A percentile compares a stretch with the other conserved stretches of the same genome.
These are phyloP conservation scores for Didymosphaeria variabile DNA, from an alignment of 2,329 filamentous ascomycete genomes.

Conservation along the genomic window DNA sequence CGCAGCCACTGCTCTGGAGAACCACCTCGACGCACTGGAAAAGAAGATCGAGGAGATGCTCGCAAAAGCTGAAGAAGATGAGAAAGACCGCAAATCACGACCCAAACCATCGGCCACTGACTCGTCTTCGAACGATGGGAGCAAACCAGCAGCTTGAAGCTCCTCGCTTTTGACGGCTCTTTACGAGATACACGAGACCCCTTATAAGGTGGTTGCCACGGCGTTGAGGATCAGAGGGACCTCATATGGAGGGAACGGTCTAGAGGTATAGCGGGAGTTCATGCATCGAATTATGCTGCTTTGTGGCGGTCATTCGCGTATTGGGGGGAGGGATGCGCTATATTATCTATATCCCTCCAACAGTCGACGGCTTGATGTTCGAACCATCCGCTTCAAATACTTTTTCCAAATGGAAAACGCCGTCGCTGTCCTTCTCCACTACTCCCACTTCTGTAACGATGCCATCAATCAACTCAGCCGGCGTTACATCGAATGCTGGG, in stretches of 20 bases:
- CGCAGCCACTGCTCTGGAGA: constrained; percentile 64
- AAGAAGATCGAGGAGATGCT: constrained; percentile 64
- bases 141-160: constrained; percentile 26
- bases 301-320: neutral
- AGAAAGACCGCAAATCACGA: constrained; percentile 38
- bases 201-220: neutral
- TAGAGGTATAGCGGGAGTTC: neutral
- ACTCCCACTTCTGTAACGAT: constrained; percentile 93
- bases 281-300: neutral
- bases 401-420: constrained; percentile 69
- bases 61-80: constrained; percentile 57
- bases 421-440: constrained; percentile 77
- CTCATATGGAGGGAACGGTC: neutral
- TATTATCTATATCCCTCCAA: constrained; percentile 40
- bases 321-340: neutral
- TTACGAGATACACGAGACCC: neutral
- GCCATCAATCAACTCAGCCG: constrained; percentile 86
- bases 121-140: constrained; percentile 22
- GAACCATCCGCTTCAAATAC: constrained; percentile 48
- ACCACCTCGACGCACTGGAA: constrained; percentile 63
- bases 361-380: constrained; percentile 40
- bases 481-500: constrained; percentile 95
- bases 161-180: neutral
- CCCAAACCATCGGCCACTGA: constrained; percentile 26
- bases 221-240: neutral